Conservation (phyloP, 2,329 filamentous ascomycete species). For the Aspergillus quadricinctus region DNA sequence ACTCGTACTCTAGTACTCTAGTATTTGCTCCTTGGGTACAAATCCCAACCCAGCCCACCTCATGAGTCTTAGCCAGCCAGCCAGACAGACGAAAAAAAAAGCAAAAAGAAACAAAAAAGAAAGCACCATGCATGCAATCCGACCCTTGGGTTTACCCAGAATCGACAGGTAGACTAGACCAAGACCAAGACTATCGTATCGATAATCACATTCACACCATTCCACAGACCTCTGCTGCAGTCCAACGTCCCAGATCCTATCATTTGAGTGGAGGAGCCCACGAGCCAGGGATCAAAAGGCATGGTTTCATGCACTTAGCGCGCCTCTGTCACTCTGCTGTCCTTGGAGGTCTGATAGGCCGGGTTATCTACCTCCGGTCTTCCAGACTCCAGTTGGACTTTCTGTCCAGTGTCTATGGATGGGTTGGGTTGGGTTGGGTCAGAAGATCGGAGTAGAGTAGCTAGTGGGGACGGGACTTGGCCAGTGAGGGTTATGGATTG, state of each 20-base stretch:
- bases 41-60: neutral
- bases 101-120: neutral
- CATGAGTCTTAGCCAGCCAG: no score
- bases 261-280: neutral
- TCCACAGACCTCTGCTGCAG: no score
- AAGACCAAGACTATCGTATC: no score
- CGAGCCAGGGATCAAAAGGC: neutral
- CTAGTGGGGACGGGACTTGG: neutral
- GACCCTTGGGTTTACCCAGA: neutral
- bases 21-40: neutral
- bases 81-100: no score
- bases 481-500: neutral
- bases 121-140: neutral
- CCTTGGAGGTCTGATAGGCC: neutral
- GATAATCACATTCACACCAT: no score
- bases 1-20: no score
- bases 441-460: no score
- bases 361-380: no score
- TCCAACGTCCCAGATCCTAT: neutral
- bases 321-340: neutral
- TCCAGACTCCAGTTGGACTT: no score
- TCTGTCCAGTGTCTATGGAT: no score
- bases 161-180: neutral
- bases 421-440: no score
- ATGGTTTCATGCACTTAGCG: neutral